These are phyloP conservation scores for Mycosphaerella arachidis DNA, from an alignment of 2,329 filamentous ascomycete species.

Conservation along the genomic window DNA sequence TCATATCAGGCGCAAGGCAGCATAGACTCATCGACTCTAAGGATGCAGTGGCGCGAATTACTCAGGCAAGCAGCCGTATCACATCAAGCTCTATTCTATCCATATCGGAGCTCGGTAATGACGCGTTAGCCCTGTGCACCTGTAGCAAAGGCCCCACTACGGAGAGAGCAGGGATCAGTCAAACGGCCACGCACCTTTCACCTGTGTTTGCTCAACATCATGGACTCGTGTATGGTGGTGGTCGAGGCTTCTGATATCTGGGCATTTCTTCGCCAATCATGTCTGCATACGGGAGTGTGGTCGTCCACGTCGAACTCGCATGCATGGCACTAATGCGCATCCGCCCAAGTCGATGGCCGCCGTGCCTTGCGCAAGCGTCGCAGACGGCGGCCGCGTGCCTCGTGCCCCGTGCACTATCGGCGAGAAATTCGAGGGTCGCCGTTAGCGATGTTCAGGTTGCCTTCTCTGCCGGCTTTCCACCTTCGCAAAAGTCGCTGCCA, in stretches of 20 bases:
- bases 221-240: not conserved
- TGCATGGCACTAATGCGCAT: slow-evolving; percentile 6
- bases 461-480: slow-evolving; percentile 13
- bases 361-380: slow-evolving; percentile 20
- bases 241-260: not conserved
- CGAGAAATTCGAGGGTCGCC: not conserved
- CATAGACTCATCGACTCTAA: not conserved
- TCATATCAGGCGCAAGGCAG: not conserved
- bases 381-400: not conserved
- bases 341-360: not conserved
- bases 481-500: slow-evolving; percentile 62
- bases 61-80: not conserved
- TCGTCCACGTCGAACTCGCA: slow-evolving; percentile 9
- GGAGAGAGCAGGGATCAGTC: not conserved
- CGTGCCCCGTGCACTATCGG: not conserved
- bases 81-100: not conserved
- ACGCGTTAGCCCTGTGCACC: not conserved
- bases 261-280: not conserved
- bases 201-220: not conserved
- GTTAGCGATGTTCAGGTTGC: slow-evolving; percentile 1
- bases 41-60: not conserved
- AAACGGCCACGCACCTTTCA: not conserved
- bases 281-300: not conserved
- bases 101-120: not conserved
- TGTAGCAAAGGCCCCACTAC: not conserved